Base-by-base conservation (phyloP, 164 flowering plant genomes). In the Euptelea pleiosperma region DNA sequence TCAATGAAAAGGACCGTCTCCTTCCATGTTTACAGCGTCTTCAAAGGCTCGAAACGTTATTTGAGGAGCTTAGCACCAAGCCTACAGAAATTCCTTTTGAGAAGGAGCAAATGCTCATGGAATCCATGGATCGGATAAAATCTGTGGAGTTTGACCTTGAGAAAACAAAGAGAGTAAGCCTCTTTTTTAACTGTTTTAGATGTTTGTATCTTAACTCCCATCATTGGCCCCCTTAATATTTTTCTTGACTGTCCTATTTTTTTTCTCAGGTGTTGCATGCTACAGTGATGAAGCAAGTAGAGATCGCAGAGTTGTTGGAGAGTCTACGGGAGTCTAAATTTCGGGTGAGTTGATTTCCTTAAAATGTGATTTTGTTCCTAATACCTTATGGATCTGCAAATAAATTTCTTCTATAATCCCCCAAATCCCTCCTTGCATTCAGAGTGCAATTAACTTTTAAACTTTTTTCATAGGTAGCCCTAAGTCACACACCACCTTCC, bases 81-180 rank as follows among this genome's bases (percentile, higher is more conserved):
- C 91, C 93, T 49, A 69, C 78, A 12, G 75, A 33, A 53, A 81
- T 92, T 55, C 96, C 98, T 45, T 5, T 52, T 16, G 93, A 87
- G 39, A 89, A 92, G 77, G 98, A 92, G 45, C 68, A 73, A 62
- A 73, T 87, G 72, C 82, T 92, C 22, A 49, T 68, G 61, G 87
- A 82, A 30, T 91, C 98, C 16, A 57, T 91, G 76, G 79, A 85
- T 42, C 82, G 98, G 64, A 91, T 91, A 52, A 89, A 85, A 65
- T 78, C 78, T 30, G 76, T 91, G 21, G 98, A 91, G 70, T 62
- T 54, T 55, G 98, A 91, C 74, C 91, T 91, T 50, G 95, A 87
- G 57, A 85, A 82, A 69, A 91, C 98, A 55, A 91, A 89, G 71
- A 82, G 77, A 50, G 94, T 87, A 70, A 72, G 75, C 40, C 65